Evolutionary conservation across 2,329 filamentous ascomycete species (phyloP), one percentile per base, ranked within the genome.

Genomic region (Aspergillus candidus): DNA sequence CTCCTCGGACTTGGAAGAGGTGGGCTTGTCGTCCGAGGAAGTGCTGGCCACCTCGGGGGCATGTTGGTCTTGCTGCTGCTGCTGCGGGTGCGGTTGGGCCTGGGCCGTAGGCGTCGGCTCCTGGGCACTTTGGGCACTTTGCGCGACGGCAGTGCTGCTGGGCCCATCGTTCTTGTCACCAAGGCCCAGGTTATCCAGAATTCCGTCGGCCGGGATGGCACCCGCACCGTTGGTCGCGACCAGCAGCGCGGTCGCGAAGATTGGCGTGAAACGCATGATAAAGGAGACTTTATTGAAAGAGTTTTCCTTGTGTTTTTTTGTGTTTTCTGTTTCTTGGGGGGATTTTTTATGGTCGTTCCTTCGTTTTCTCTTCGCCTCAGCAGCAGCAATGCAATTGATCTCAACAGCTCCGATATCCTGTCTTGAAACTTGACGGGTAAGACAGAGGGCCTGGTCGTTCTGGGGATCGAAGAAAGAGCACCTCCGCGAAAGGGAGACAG

Each of bases 311-410:
- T 27, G 8, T 27, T 39, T 31, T 11, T 10, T 39, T 39, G 27
- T 22, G 15, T 38, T 39, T 27, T 27, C 22, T 27, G 22, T 27
- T 27, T 27, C 22, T 7, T 27, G 22, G 8, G 8, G 22, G 7
- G n/a, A n/a, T 7, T 27, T 27, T 27, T 27, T 27, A 10, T 18
- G 6, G 22, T 27, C 22, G 22, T 27, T 10, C 22, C 22, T 27
- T 27, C 22, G 22, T 27, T 2, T 27, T 27, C 22, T 27, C 22
- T 27, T 27, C 22, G 22, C 8, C 22, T 39, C 37, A 39, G 22
- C 27, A 32, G 37, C 37, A 39, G 37, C 37, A 39, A 39, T 18
- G 37, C 37, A 39, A 39, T 30, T 30, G 27, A 39, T 39, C 37
- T 17, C 37, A 39, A 30, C 37, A 30, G n/a, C 18, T 32, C 37